Conservation (phyloP, 1,284 basidiomycete species). For the Singerocomus rubriflavus region DNA sequence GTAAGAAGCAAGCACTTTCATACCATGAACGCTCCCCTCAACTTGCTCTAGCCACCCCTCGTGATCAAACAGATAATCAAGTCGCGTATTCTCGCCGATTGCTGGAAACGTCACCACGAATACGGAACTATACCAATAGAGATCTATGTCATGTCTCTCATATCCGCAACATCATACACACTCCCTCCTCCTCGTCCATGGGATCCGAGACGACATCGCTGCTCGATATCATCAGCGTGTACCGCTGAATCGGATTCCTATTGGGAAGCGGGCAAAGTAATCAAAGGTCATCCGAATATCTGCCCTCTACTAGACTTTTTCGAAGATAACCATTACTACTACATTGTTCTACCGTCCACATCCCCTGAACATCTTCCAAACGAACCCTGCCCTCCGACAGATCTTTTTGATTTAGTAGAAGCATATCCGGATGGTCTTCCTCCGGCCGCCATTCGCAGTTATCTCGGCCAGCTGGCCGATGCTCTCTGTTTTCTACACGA, state of each 20-base stretch:
- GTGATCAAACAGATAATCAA: conserved; percentile 99
- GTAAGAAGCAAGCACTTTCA: conserved; percentile 48
- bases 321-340: conserved; percentile 97
- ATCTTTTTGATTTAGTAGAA: conserved; percentile 96
- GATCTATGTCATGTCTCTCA: conserved; percentile 95
- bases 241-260: conserved; percentile 30
- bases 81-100: conserved; percentile 96
- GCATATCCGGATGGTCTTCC: conserved; percentile 83
- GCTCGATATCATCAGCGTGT: conserved; percentile 9
- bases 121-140: conserved; percentile 98
- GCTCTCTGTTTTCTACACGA: conserved; percentile 89
- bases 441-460: conserved; percentile 72
- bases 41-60: conserved; percentile 53
- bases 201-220: conserved; percentile 60
- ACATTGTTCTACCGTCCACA: conserved; percentile 77
- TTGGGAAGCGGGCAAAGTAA: conserved; percentile 67
- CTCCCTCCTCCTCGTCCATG: conserved; percentile 74
- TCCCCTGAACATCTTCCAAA: conserved; percentile 54
- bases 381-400: conserved; percentile 59
- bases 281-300: conserved; percentile 88
- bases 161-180: conserved; percentile 72
- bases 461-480: conserved; percentile 93
- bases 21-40: conserved; percentile 17
- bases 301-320: conserved; percentile 96
- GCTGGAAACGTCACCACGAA: conserved; percentile 96